These are phyloP conservation scores for Paracamarosporium sp. DNA, from an alignment of 2,329 filamentous ascomycete species.

Conservation along the genomic window DNA sequence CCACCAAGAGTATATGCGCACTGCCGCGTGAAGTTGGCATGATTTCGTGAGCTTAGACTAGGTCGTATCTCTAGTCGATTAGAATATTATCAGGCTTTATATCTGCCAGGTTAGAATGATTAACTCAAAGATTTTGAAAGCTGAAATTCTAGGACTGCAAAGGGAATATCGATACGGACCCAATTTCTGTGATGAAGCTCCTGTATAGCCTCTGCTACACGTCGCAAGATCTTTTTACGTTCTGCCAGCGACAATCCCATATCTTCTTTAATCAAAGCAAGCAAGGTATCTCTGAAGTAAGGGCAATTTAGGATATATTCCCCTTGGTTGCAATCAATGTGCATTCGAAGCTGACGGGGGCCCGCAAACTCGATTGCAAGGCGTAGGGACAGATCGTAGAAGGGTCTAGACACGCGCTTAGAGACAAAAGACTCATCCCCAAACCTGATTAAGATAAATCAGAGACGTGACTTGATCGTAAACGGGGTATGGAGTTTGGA, in stretches of 20 bases:
- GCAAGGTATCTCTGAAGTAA: slow-evolving; percentile 43
- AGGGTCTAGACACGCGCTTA: slow-evolving; percentile 38
- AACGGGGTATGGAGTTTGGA: slow-evolving; percentile 21
- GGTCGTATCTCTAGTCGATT: slow-evolving; percentile 43
- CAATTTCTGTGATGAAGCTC: slow-evolving; percentile 47
- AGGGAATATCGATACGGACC: slow-evolving; percentile 43
- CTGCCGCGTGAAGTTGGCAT: slow-evolving; percentile 33
- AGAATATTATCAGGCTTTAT: slow-evolving; percentile 50
- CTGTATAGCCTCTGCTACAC: slow-evolving; percentile 42
- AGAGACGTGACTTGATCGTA: slow-evolving; percentile 18
- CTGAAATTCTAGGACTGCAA: slow-evolving; percentile 14
- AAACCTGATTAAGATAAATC: slow-evolving; percentile 32
- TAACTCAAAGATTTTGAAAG: slow-evolving; percentile 22
- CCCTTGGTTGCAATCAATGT: slow-evolving; percentile 44
- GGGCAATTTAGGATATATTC: slow-evolving; percentile 44
- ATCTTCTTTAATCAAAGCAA: slow-evolving; percentile 42
- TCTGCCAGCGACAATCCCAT: slow-evolving; percentile 33
- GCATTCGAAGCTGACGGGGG: slow-evolving; percentile 44
- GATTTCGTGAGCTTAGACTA: slow-evolving; percentile 20
- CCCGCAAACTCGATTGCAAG: slow-evolving; percentile 41
- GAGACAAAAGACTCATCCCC: slow-evolving; percentile 39
- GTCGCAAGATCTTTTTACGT: slow-evolving; percentile 44
- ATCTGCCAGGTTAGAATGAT: slow-evolving; percentile 41
- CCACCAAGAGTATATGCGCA: slow-evolving; percentile 44
- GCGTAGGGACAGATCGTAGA: slow-evolving; percentile 41